phyloP scores from a whole-genome alignment of 306 rosid species.

The Pyrus betulifolia region DNA sequence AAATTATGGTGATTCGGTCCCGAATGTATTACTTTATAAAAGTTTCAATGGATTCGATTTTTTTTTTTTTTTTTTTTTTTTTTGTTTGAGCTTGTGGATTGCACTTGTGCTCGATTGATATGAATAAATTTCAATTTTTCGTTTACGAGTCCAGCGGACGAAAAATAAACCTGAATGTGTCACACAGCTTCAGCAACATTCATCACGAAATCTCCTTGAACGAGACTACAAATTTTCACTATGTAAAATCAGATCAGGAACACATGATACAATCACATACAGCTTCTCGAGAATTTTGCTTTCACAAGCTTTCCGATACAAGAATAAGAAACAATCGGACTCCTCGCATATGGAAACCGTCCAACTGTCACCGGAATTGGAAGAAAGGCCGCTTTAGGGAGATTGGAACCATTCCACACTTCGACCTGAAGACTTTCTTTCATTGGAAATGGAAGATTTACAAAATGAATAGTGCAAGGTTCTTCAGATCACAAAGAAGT shows the following conservation, averaged over 20 bases:
- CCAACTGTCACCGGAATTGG: constrained; percentile 15
- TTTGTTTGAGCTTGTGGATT: too few relatives aligned
- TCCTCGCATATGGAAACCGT: constrained; percentile 1
- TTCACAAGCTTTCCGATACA: constrained; percentile 17
- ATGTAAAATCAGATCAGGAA: constrained; percentile 24
- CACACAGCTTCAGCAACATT: neutral
- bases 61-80: too few relatives aligned
- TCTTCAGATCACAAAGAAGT: constrained; percentile 7
- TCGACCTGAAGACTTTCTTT: constrained; percentile 2
- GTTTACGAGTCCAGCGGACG: too few relatives aligned
- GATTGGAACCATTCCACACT: constrained; percentile 3
- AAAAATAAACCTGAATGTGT: neutral
- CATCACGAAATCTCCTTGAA: constrained; percentile 12
- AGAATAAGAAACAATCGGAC: constrained; percentile 17
- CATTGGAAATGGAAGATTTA: constrained; percentile 3
- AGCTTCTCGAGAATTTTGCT: constrained; percentile 25
- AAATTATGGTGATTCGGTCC: too few relatives aligned
- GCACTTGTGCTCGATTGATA: too few relatives aligned
- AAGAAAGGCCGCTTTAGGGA: constrained; percentile 4
- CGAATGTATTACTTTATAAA: too few relatives aligned
- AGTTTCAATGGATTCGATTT: too few relatives aligned
- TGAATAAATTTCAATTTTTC: neutral
- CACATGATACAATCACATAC: constrained; percentile 41
- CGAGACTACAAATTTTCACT: constrained; percentile 30
- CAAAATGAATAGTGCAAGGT: neutral